Conservation (phyloP, 768 basidiomycete genomes). For the Termitomyces sp. region DNA sequence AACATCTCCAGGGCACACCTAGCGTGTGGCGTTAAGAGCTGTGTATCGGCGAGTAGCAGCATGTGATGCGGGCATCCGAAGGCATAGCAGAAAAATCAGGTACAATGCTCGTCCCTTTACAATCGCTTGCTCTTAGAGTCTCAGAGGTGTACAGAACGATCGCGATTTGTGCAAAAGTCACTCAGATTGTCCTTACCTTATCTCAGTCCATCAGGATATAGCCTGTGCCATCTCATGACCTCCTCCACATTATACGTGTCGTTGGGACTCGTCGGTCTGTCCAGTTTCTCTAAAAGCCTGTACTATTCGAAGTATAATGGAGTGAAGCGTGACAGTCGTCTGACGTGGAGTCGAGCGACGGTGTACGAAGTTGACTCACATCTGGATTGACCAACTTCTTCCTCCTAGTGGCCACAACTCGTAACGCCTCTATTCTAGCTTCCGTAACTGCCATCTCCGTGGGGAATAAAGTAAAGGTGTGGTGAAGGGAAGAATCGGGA, state of each 20-base stretch:
- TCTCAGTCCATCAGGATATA: neutral
- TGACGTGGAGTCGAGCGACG: neutral
- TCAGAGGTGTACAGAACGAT: neutral
- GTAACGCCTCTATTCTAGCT: neutral
- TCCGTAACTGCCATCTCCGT: neutral
- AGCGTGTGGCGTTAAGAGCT: neutral
- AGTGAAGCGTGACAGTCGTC: neutral
- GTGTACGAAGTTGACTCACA: neutral
- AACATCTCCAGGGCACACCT: neutral
- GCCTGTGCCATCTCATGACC: neutral
- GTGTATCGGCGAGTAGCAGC: neutral
- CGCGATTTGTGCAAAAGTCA: neutral
- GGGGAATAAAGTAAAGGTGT: neutral
- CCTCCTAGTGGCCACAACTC: no score
- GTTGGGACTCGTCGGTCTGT: neutral
- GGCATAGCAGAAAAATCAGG: neutral
- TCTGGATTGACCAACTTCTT: neutral
- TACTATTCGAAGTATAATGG: neutral
- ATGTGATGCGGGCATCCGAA: neutral
- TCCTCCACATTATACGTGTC: neutral
- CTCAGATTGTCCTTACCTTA: neutral
- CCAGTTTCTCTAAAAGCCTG: neutral
- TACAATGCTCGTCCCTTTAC: neutral
- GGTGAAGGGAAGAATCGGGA: neutral
- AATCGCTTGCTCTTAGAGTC: neutral